Conservation (phyloP, 805 yeast species). For the Myxozyma udenii region DNA sequence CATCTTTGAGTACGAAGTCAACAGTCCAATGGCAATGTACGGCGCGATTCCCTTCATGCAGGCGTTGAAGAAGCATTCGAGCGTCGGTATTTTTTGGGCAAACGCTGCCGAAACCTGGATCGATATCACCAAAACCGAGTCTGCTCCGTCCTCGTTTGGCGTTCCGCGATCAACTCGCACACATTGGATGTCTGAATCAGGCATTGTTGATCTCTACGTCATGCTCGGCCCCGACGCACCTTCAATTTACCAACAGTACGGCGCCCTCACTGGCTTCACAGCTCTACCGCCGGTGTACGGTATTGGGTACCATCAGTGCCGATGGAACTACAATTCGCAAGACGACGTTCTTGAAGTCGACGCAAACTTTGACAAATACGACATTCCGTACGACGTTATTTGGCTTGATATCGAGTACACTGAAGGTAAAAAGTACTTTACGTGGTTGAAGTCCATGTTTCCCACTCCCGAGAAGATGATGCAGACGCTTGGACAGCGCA, state of each 20-base stretch:
- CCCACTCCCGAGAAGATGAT: constrained; percentile 74
- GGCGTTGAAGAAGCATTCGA: constrained; percentile 54
- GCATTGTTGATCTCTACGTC: constrained; percentile 70
- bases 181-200: constrained; percentile 95
- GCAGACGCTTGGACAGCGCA: constrained; percentile 59
- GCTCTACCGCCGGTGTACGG: constrained; percentile 73
- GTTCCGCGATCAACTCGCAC: constrained; percentile 43
- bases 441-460: constrained; percentile 76
- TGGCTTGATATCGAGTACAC: constrained; percentile 97
- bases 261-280: constrained; percentile 68
- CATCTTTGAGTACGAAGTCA: constrained; percentile 85
- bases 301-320: constrained; percentile 89
- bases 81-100: constrained; percentile 85
- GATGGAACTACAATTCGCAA: constrained; percentile 95
- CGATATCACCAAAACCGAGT: constrained; percentile 50
- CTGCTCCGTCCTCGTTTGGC: constrained; percentile 24
- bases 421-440: constrained; percentile 79
- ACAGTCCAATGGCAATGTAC: constrained; percentile 86
- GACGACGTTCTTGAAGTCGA: constrained; percentile 75
- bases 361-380: constrained; percentile 63
- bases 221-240: constrained; percentile 60
- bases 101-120: constrained; percentile 91
- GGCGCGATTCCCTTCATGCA: constrained; percentile 89
- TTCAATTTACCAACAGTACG: constrained; percentile 57
- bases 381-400: constrained; percentile 82